Conservation (phyloP, 1,284 basidiomycete species). For the Fomitopsis palustris region DNA sequence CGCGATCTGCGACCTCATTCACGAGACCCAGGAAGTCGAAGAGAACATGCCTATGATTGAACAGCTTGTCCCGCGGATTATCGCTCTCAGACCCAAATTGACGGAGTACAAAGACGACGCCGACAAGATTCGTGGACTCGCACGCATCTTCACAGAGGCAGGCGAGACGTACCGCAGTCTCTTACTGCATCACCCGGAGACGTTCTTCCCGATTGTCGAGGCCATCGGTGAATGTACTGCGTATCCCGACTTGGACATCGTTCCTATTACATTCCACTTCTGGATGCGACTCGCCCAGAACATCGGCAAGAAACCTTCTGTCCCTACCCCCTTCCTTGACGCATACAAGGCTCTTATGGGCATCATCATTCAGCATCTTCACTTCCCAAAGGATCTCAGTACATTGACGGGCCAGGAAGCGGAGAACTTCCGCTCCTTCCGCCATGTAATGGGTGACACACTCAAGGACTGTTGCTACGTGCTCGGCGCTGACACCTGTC, state of each 20-base stretch:
- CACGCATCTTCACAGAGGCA: constrained; percentile 92
- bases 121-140: constrained; percentile 88
- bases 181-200: constrained; percentile 85
- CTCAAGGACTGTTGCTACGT: constrained; percentile 99
- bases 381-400: constrained; percentile 78
- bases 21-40: constrained; percentile 97
- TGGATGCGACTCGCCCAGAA: constrained; percentile 92
- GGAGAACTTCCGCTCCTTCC: constrained; percentile 92
- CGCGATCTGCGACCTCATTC: constrained; percentile 91
- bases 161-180: constrained; percentile 93
- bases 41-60: constrained; percentile 92
- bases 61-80: constrained; percentile 80
- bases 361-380: constrained; percentile 89
- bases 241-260: constrained; percentile 93
- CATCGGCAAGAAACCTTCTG: constrained; percentile 70
- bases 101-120: constrained; percentile 67
- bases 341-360: constrained; percentile 84
- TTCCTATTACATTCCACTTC: constrained; percentile 97
- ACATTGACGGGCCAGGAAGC: constrained; percentile 80
- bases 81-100: constrained; percentile 68
- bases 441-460: constrained; percentile 99
- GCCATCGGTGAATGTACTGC: constrained; percentile 94
- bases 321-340: constrained; percentile 70
- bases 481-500: constrained; percentile 83
- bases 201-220: constrained; percentile 92